phyloP scores from a whole-genome alignment of 352 stramenopile species.

The Phytophthora ramorum region DNA sequence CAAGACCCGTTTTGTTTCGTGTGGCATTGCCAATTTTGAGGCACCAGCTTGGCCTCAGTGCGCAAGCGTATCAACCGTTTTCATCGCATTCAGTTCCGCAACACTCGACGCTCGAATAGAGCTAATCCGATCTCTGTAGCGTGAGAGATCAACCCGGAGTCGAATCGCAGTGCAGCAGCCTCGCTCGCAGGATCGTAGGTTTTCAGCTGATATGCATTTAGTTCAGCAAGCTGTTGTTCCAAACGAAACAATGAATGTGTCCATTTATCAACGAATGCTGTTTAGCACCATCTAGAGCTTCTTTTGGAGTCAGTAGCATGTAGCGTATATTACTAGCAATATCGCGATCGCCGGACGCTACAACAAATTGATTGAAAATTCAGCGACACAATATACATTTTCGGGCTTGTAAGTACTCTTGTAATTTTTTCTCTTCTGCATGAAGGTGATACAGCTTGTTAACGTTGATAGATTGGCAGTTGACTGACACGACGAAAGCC shows the following conservation, averaged over 20 bases:
- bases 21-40: neutral
- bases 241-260: neutral
- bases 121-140: neutral
- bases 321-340: too few relatives aligned
- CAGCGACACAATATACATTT: too few relatives aligned
- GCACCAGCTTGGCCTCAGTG: neutral
- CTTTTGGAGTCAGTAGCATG: too few relatives aligned
- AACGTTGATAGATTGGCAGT: too few relatives aligned
- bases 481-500: too few relatives aligned
- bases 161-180: neutral
- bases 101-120: neutral
- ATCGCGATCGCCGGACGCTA: too few relatives aligned
- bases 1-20: constrained; percentile 5
- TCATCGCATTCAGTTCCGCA: neutral
- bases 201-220: neutral
- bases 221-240: neutral
- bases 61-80: constrained; percentile 3
- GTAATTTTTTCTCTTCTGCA: too few relatives aligned
- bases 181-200: neutral
- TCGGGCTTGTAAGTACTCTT: too few relatives aligned
- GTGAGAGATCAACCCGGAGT: neutral
- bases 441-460: too few relatives aligned
- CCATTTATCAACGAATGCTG: neutral
- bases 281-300: too few relatives aligned
- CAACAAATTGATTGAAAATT: too few relatives aligned